Base-by-base conservation (phyloP, 371 early-diverging fungal genomes). In the Zychaea mexicana region DNA sequence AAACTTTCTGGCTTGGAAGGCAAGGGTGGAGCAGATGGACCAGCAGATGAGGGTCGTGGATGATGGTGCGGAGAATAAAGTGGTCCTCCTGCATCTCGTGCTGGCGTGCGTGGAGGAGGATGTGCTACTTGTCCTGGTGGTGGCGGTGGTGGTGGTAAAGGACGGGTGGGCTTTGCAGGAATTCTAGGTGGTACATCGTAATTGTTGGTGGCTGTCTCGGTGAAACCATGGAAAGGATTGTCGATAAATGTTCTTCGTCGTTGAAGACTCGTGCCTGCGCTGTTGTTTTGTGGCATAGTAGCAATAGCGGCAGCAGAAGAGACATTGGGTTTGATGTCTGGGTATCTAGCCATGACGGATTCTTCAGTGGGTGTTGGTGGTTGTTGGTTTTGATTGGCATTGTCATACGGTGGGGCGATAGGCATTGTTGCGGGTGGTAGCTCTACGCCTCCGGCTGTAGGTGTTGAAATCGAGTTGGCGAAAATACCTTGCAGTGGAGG, bases 141-240 rank as follows among this genome's bases (percentile, higher is more conserved):
- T 21, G 60, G 47, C 0, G 69, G 66, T 5, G 67, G 61, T 10
- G 39, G 66, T 15, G 66, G 70, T 57, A 64, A 61, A 1, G 56
- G 72, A 17, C 60, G 70, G 15, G 49, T 66, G 2, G 72, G 69
- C 61, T 65, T 73, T 26, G 58, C 46, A 31, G 76, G 70, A 5
- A 72, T 42, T 24, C 13, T 49, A 6, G 74, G 70, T 5, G 70
- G 73, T 4, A 52, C 61, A 57, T 69, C 67, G 27, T 68, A 66
- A 3, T 62, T 24, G 5, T 65, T 56, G 19, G 42, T 73, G 7
- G 59, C 49, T 22, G 77, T 73, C 10, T 64, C 54, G 1, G 87
- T 85, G 60, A 85, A 88, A 15, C 82, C 85, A 67, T 85, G 74
- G 54, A 76, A 85, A 0, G 89, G 88, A 56, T 88, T 85, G 60